phyloP scores from a whole-genome alignment of 345 rosid species.

The Euphorbia pulcherrima region DNA sequence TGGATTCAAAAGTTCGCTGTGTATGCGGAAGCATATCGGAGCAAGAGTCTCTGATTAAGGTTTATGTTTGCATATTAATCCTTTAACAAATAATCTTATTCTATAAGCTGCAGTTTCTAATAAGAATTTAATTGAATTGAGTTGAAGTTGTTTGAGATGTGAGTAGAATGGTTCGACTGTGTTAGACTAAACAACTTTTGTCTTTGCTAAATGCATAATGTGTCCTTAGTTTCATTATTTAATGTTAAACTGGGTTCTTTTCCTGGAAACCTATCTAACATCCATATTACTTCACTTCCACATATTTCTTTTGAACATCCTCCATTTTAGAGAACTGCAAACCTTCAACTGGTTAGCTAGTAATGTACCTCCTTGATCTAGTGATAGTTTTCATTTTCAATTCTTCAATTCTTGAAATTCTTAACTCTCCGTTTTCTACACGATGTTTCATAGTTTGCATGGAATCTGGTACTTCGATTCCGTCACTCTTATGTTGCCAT shows the following conservation, averaged over 20 bases:
- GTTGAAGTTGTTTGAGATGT: neutral
- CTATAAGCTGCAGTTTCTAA: neutral
- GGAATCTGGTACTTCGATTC: neutral
- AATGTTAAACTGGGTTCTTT: neutral
- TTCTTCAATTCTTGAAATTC: neutral
- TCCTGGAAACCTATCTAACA: neutral
- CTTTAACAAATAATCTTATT: neutral
- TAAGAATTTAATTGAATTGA: neutral
- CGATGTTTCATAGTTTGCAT: neutral
- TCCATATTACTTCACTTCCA: neutral
- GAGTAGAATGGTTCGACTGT: neutral
- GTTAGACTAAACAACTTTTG: neutral
- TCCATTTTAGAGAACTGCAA: neutral
- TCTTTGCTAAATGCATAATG: neutral
- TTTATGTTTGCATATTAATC: constrained; percentile 14
- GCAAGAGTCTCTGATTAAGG: constrained; percentile 77
- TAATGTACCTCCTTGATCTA: neutral
- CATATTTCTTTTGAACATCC: neutral
- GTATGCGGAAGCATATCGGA: constrained; percentile 80
- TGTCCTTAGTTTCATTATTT: neutral
- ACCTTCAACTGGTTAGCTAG: neutral
- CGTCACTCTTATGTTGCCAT: neutral
- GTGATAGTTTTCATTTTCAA: neutral
- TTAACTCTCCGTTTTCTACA: neutral
- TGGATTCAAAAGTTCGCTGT: constrained; percentile 74